Evolutionary conservation across 495 filamentous ascomycete genomes (phyloP).

Genomic region (Pseudevernia furfuracea): DNA sequence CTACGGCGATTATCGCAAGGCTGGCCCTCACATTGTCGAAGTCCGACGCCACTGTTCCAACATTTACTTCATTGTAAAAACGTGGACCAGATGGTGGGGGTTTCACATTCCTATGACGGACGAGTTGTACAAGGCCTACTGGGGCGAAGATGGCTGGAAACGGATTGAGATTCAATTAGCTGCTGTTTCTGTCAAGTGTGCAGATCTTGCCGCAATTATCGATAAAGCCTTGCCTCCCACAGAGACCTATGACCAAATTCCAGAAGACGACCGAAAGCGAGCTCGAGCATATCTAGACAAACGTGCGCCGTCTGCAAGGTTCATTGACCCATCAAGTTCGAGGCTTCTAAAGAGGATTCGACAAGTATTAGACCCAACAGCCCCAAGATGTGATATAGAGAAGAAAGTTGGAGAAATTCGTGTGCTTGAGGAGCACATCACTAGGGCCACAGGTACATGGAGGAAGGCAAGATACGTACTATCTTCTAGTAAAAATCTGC

Average conservation of each 20-base stretch:
- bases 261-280: not conserved
- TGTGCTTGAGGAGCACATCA: not conserved
- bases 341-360: no score
- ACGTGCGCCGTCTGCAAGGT: not conserved
- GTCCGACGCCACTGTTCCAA: not conserved
- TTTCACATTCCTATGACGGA: not conserved
- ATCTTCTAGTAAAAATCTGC: not conserved
- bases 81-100: not conserved
- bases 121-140: not conserved
- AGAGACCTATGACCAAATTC: not conserved
- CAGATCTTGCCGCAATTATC: not conserved
- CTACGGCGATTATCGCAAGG: not conserved
- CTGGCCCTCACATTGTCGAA: not conserved
- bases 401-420: not conserved
- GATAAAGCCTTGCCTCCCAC: not conserved
- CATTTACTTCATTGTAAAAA: not conserved
- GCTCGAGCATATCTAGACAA: no score
- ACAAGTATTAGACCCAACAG: not conserved
- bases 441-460: not conserved
- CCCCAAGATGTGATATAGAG: no score
- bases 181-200: not conserved
- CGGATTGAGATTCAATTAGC: not conserved
- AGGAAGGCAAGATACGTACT: conserved; percentile 4
- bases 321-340: no score
- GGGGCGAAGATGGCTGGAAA: not conserved